Base-by-base conservation (phyloP, 176 grass and related monocot genomes). In the Carex myosuroides region DNA sequence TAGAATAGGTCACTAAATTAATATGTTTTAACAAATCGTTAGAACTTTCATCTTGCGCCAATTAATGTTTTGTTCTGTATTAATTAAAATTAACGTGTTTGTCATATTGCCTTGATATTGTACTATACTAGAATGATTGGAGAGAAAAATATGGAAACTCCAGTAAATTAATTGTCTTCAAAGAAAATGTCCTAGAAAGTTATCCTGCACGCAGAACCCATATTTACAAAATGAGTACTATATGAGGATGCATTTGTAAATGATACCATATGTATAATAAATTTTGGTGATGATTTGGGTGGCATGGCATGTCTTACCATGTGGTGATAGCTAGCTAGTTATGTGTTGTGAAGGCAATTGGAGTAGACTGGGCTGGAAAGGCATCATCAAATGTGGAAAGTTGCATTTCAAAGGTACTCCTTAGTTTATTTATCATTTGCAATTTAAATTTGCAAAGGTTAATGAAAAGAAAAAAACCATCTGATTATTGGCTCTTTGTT, bases 211-310 rank as follows among this genome's bases (percentile, higher is more conserved):
- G 9, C 10, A 11, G 46, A 50, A 50, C 46, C 46, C 46, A 0
- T 29, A 29, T 29, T 50, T 50, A 50, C 10, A 46, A 22, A 64
- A 29, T 64, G 32, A 42, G 68, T n/a, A 12, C 16, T 71, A 71
- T 21, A 54, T 16, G 4, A 30, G 71, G 71, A 54, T 75, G n/a
- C n/a, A 75, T 75, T 54, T 53, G 71, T 24, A 75, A 53, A 29
- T 48, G 26, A 13, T 22, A 22, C 46, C 9, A 62, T 53, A 26
- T 52, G 30, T 73, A 84, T 64, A 80, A 87, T 75, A 83, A 80
- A 83, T 5, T 24, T 58, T 30, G 79, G 88, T 92, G 86, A 92
- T 94, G 90, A 94, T 94, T 92, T 85, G 64, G 88, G 90, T 90
- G 80, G 84, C 93, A 78, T 94, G 90, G 90, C 46, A 84, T 91